phyloP scores from a whole-genome alignment of 768 basidiomycete genomes.

The Tulasnella sp. region DNA sequence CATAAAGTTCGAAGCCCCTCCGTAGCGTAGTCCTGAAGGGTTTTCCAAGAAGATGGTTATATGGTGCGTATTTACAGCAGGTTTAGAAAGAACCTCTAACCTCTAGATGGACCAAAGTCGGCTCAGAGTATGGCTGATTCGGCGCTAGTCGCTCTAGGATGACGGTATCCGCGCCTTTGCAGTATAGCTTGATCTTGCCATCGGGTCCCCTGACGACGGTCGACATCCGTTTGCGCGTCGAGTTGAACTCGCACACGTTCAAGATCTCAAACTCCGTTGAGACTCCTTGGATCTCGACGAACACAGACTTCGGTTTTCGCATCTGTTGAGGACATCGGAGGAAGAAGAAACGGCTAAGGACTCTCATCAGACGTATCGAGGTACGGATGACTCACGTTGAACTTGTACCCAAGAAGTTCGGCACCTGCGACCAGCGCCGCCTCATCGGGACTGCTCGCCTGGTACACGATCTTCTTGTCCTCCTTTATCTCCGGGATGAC shows the following conservation, averaged over 20 bases:
- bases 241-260: constrained; percentile 99
- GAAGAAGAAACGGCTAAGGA: neutral
- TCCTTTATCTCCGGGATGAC: constrained; percentile 89
- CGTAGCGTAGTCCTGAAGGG: constrained; percentile 77
- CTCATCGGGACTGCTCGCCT: constrained; percentile 97
- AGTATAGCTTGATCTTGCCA: constrained; percentile 88
- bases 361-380: neutral
- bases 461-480: constrained; percentile 69
- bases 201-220: constrained; percentile 80
- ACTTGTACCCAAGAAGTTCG: constrained; percentile 82
- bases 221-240: constrained; percentile 95
- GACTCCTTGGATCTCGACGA: constrained; percentile 66
- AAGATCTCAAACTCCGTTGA: constrained; percentile 78
- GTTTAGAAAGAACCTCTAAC: constrained; percentile 32
- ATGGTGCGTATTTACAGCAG: neutral
- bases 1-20: constrained; percentile 97
- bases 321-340: constrained; percentile 39
- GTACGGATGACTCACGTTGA: constrained; percentile 55
- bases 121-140: constrained; percentile 73
- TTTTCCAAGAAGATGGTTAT: constrained; percentile 3
- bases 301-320: constrained; percentile 92
- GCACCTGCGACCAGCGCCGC: constrained; percentile 93
- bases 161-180: constrained; percentile 96
- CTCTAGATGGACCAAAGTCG: constrained; percentile 83
- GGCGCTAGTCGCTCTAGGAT: constrained; percentile 75